Evolutionary conservation across 176 grass and related monocot species (phyloP), one percentile per base, ranked within the genome.

Genomic region (Poa pratensis): DNA sequence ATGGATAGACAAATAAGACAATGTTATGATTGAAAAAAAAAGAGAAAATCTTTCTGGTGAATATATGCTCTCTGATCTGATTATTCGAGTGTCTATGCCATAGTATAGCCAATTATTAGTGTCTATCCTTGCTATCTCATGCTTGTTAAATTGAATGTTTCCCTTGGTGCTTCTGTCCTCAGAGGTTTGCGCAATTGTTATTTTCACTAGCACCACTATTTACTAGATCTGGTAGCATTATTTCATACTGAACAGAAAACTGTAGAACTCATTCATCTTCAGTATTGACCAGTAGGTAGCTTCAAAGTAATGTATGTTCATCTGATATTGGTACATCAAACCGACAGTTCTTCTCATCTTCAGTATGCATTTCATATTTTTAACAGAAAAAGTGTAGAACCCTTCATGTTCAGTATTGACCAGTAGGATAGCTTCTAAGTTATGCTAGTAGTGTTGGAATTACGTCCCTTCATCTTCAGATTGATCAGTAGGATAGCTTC

Each of bases 1-100:
- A 94, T 80, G 64, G 68, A 67, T 78, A 85, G 82, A 87, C 39
- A 86, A 92, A 94, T 80, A 87, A 79, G 75, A 92, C 76, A 80
- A 86, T 46, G n/a, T 69, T 88, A 84, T 83, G 78, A 83, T 92
- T 86, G 59, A 82, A 83, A 75, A 80, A 60, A 45, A 17, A 83
- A 66, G 12, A 48, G 60, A 78, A 66, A 70, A 67, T 45, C 40
- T 57, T 50, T 60, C 60, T 82, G 4, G 26, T 90, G 84, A 74
- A 87, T 90, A 83, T 83, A 83, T 75, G 66, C 24, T 78, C 51
- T 49, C 60, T 87, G 75, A 80, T 79, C 75, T 83, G 68, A 74
- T 58, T 27, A 23, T 80, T 83, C 67, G 2, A 75, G 22, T 83
- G 8, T 80, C 49, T 19, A 79, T 83, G 32, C 23, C 26, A 39